These are phyloP conservation scores for Venturiaceae sp. DNA, from an alignment of 2,329 filamentous ascomycete species.

Conservation along the genomic window DNA sequence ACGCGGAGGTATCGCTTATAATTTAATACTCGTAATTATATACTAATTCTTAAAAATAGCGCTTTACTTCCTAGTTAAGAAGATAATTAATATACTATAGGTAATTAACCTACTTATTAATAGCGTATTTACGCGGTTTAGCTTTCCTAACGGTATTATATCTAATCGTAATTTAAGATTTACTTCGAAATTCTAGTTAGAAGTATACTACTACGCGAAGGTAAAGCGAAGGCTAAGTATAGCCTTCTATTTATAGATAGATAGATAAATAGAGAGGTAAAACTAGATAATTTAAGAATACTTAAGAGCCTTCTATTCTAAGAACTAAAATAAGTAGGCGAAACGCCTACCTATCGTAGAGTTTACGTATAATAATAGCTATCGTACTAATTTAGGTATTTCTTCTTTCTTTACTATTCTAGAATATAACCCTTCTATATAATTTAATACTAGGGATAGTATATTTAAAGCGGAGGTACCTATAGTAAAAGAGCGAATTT, in stretches of 20 bases:
- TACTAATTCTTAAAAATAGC: slow-evolving; percentile 16
- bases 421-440: neutral
- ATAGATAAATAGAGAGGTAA: slow-evolving; percentile 11
- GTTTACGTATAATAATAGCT: neutral
- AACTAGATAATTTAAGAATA: slow-evolving; percentile 11
- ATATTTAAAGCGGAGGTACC: neutral
- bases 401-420: neutral
- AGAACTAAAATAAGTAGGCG: neutral
- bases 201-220: slow-evolving; percentile 5
- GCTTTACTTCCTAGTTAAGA: slow-evolving; percentile 8
- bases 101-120: neutral
- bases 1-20: neutral
- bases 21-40: slow-evolving; percentile 15
- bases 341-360: neutral
- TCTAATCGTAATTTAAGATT: slow-evolving; percentile 9
- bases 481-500: neutral
- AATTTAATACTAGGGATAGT: neutral
- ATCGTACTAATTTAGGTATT: neutral
- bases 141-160: slow-evolving; percentile 9
- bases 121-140: neutral
- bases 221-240: slow-evolving; percentile 7
- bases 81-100: slow-evolving; percentile 12
- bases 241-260: slow-evolving; percentile 11
- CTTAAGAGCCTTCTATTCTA: slow-evolving; percentile 7
- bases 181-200: slow-evolving; percentile 8